Evolutionary conservation across 2,329 filamentous ascomycete species (phyloP).

Genomic region (Verticillium albo-atrum): DNA sequence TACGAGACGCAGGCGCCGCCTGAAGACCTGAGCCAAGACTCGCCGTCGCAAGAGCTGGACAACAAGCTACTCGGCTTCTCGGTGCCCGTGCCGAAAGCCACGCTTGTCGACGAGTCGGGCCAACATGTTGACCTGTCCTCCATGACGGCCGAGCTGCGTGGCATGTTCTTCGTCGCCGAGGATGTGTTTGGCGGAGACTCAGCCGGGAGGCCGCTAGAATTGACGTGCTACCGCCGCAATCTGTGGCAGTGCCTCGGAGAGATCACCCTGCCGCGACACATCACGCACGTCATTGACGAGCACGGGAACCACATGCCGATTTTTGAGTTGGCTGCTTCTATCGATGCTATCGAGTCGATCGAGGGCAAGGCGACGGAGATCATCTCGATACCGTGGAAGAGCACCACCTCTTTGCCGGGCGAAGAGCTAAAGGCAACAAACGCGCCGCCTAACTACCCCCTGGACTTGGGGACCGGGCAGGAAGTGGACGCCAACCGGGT

Average conservation of each 20-base stretch:
- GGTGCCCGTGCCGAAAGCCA: slow-evolving; percentile 53
- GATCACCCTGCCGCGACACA: slow-evolving; percentile 70
- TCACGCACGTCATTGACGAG: slow-evolving; percentile 65
- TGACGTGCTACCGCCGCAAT: slow-evolving; percentile 94
- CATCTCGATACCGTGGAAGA: slow-evolving; percentile 96
- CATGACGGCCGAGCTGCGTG: slow-evolving; percentile 73
- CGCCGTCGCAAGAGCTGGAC: slow-evolving; percentile 54
- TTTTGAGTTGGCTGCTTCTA: slow-evolving; percentile 72
- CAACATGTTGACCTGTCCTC: slow-evolving; percentile 54
- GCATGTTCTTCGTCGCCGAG: slow-evolving; percentile 86
- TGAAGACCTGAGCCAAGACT: slow-evolving; percentile 39
- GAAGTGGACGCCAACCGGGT: slow-evolving; percentile 76
- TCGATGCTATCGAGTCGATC: slow-evolving; percentile 85
- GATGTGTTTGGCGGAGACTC: slow-evolving; percentile 66
- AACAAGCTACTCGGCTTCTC: slow-evolving; percentile 75
- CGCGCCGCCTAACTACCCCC: slow-evolving; percentile 48
- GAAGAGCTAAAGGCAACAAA: slow-evolving; percentile 45
- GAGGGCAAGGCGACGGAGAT: slow-evolving; percentile 91
- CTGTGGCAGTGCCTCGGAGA: slow-evolving; percentile 92
- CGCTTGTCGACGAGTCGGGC: slow-evolving; percentile 62
- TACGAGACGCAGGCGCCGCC: slow-evolving; percentile 39
- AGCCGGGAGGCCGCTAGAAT: slow-evolving; percentile 61
- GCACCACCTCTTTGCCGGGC: slow-evolving; percentile 47
- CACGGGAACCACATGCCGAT: slow-evolving; percentile 75
- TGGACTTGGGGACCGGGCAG: slow-evolving; percentile 54